Base-by-base conservation (phyloP, 805 yeast genomes). In the Lipomyces chichibuensis region DNA sequence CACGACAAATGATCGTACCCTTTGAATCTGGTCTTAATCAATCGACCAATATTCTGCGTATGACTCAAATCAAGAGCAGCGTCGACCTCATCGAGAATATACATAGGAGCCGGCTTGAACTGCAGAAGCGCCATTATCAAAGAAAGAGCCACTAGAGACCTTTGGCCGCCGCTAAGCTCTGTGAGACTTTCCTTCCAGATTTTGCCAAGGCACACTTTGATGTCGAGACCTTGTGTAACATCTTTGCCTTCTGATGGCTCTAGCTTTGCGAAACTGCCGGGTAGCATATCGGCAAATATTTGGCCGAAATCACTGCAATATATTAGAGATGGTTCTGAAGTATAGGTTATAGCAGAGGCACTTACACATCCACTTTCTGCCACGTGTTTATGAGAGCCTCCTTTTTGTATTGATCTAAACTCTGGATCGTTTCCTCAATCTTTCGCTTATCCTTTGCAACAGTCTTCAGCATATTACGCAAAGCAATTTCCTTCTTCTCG, bases 81-180 rank as follows among this genome's bases (percentile, higher is more conserved):
- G 80, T 95, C 99, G 51, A 95, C 98, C 80, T 95, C 99, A 79
- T 95, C 99, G 65, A 95, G 81, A 72, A 95, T 94, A 75, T 95
- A 95, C 97, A 95, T 91, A 7, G 99, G 99, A 1, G 99, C 99
- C 4, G 99, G 99, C 77, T 92, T 91, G 82, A 90, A 94, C 77
- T 92, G 97, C 60, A 95, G 81, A 68, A 95, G 82, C 0, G 98
- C 97, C 87, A 94, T 84, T 73, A 95, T 95, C 73, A 94, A 82
- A 2, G 98, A 91, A 65, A 95, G 80, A 0, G 99, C 99, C 70
- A 94, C 91, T 70, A 96, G 84, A 0, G 98, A 67, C 72, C 98
- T 80, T 78, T 95, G 99, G 23, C 99, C 99, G 65, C 99, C 99
- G 6, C 97, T 91, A 57, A 95, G 82, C 79, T 95, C 99, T 11